A percentile compares a stretch with the other conserved stretches of the same genome.
Conservation (phyloP, 305 asterid species). For the Fraxinus sp. region DNA sequence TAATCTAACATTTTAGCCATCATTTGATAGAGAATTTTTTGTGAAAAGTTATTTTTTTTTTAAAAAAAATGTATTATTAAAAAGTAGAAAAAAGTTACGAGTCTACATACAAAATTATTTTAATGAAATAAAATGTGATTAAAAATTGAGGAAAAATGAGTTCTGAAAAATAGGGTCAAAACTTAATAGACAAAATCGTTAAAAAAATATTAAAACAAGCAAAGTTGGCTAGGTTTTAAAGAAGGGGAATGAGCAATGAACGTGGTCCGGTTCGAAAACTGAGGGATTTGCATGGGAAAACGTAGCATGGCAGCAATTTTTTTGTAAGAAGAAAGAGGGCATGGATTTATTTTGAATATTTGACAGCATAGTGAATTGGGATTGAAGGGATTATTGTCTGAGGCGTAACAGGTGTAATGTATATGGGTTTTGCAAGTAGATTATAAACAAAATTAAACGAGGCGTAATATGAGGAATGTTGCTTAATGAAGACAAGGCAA, state of each 20-base stretch:
- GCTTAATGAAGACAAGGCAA: slow-evolving; percentile 55
- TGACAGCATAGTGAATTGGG: slow-evolving; percentile 26
- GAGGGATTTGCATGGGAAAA: slow-evolving; percentile 59
- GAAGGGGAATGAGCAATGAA: slow-evolving; percentile 51
- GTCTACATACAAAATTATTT: background rate
- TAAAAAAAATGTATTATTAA: too few relatives aligned
- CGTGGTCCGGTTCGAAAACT: slow-evolving; percentile 45
- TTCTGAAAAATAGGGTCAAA: background rate
- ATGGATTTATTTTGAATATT: slow-evolving; percentile 9
- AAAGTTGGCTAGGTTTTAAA: slow-evolving; percentile 30
- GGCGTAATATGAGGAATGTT: slow-evolving; percentile 36
- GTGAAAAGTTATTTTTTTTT: background rate
- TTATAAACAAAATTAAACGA: slow-evolving; percentile 23
- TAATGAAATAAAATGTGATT: background rate
- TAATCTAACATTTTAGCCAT: background rate
- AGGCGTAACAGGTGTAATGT: background rate
- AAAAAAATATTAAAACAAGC: background rate
- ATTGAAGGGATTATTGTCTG: slow-evolving; percentile 37
- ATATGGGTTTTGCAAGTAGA: background rate
- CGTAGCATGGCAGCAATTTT: slow-evolving; percentile 11
- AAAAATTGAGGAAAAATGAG: background rate
- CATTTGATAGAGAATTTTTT: background rate
- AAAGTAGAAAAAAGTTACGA: background rate
- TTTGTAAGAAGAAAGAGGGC: slow-evolving; percentile 7
- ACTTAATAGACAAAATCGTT: background rate